A percentile compares a stretch with the other conserved stretches of the same genome.
Evolutionary conservation across 345 rosid species (phyloP).

Genomic region (Melaleuca alternifolia): DNA sequence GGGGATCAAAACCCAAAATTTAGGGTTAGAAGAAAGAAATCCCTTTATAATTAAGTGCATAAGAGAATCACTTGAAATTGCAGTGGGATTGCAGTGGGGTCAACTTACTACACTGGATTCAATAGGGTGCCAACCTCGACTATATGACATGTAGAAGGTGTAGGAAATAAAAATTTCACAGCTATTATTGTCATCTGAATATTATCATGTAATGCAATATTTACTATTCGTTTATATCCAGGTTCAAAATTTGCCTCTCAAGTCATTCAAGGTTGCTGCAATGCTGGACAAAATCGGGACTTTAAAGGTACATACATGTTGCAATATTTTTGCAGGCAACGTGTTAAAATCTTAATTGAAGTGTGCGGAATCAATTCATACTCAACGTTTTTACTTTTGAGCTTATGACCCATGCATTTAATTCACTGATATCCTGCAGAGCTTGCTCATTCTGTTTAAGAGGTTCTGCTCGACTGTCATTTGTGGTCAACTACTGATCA

Average conservation of each 20-base stretch:
- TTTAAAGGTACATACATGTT: conserved; percentile 30
- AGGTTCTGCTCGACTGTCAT: background rate
- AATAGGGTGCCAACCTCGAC: background rate
- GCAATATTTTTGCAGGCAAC: background rate
- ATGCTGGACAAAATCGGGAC: conserved; percentile 56
- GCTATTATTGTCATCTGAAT: background rate
- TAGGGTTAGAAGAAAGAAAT: background rate
- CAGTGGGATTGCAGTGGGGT: background rate
- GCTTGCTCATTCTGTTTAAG: background rate
- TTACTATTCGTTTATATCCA: conserved; percentile 13
- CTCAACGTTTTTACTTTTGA: background rate
- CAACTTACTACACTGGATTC: background rate
- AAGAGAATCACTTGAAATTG: background rate
- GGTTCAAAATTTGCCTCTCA: conserved; percentile 42
- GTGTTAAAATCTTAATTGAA: background rate
- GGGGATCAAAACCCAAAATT: background rate
- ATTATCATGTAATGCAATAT: background rate
- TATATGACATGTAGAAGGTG: background rate
- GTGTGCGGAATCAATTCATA: background rate
- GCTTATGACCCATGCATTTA: background rate
- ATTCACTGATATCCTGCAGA: background rate
- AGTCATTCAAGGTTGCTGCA: conserved; percentile 52
- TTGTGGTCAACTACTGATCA: background rate
- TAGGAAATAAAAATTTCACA: background rate
- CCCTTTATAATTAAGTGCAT: background rate